Evolutionary conservation across 108 stramenopile species (phyloP).

Genomic region (Epithemia pelagica): DNA sequence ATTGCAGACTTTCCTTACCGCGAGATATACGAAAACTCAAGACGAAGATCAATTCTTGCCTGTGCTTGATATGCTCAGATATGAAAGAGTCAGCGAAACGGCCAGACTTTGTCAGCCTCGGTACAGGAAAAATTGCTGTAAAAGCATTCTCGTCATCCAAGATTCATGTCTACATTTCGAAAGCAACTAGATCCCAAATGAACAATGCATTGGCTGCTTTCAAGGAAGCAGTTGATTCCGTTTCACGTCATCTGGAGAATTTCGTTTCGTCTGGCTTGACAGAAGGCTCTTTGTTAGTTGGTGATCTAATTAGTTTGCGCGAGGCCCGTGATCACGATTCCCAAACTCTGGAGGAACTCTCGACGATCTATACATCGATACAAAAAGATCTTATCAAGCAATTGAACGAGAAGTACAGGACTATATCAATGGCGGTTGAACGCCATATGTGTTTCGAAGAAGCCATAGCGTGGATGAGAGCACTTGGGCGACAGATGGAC

Average conservation of each 20-base stretch:
- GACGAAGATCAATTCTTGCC: neutral
- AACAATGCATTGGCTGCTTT: neutral
- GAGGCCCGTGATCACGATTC: neutral
- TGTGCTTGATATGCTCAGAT: too few relatives aligned
- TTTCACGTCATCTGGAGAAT: neutral
- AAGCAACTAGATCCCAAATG: neutral
- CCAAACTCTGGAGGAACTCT: neutral
- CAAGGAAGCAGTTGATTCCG: neutral
- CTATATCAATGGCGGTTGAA: neutral
- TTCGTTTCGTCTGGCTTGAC: neutral
- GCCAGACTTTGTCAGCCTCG: neutral
- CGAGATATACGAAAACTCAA: neutral
- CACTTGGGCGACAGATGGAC: neutral
- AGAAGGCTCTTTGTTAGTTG: neutral
- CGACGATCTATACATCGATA: neutral
- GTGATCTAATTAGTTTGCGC: neutral
- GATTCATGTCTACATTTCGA: neutral
- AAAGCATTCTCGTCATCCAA: neutral
- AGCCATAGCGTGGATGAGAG: neutral
- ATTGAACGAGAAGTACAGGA: neutral
- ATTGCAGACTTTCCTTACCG: neutral
- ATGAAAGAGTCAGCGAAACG: neutral
- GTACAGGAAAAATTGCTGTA: neutral
- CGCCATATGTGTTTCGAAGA: neutral
- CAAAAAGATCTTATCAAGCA: neutral